Base-by-base conservation (phyloP, 78 protist species). In the Speleostelium caveatum region DNA sequence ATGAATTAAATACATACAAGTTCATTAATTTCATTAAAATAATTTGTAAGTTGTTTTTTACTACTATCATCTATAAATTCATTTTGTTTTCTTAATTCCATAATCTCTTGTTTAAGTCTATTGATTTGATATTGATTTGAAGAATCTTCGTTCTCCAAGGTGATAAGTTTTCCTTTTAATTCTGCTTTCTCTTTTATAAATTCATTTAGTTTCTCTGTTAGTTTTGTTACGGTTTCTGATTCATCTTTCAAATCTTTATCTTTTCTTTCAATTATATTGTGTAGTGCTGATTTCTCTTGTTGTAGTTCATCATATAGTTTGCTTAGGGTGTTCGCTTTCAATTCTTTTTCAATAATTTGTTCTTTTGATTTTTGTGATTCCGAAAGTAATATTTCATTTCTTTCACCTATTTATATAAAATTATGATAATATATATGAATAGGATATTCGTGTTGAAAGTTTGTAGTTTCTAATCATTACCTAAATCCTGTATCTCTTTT, bases 281-380 rank as follows among this genome's bases (percentile, higher is more conserved):
- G 72, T 22, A 83, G 42, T 22, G 21, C 10, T 26, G 72, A 26
- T 63, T 83, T 83, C 59, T 83, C 90, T 42, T 69, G 55, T 36
- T 83, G 90, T 22, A 83, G 30, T 32, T 83, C 90, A 83, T 83
- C 90, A 10, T 55, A 68, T 28, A 83, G 12, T 60, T 72, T 83
- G 42, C 75, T 73, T n/a, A 83, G 41, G 67, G 78, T 58, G 59
- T 83, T 83, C 17, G 90, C 16, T 59, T 69, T 83, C 30, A 73
- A 55, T 42, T 83, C 90, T 21, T 72, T 83, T 59, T 83, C 90
- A 26, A 69, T 59, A 30, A 68, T 38, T 30, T 63, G 38, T 14
- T 69, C 69, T 69, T 69, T 83, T 17, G 21, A 83, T 59, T 59
- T 83, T 19, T n/a, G 35, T 56, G 38, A 24, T 8, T 83, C 90